Conservation (phyloP, 140 eudicot genomes). For the Stevia rebaudiana region DNA sequence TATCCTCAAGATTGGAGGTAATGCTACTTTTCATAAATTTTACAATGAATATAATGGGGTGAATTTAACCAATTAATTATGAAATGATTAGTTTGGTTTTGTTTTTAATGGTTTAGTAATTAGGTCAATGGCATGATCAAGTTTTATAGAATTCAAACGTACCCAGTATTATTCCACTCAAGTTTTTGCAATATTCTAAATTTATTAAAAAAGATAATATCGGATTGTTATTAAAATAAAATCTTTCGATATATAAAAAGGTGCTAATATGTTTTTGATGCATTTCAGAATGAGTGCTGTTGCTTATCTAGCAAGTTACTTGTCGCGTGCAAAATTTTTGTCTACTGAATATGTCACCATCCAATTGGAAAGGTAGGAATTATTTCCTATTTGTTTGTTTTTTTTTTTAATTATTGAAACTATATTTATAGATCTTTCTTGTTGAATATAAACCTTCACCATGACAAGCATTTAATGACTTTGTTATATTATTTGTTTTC, state of each 20-base stretch:
- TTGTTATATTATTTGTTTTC: background rate
- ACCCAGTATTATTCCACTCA: no score
- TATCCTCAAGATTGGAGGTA: conserved; percentile 68
- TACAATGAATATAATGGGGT: background rate
- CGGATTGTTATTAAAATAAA: no score
- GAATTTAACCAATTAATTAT: background rate
- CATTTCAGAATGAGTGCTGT: conserved; percentile 88
- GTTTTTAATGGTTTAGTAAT: no score
- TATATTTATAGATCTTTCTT: background rate
- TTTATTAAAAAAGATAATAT: no score
- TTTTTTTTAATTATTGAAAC: background rate
- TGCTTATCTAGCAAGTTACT: conserved; percentile 83
- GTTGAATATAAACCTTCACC: background rate
- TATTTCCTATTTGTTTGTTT: no score
- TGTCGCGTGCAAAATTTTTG: conserved; percentile 84
- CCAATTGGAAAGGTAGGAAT: conserved; percentile 49
- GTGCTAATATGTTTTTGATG: conserved; percentile 21
- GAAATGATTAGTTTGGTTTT: background rate
- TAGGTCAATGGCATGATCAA: no score
- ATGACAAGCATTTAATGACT: background rate
- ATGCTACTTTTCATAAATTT: conserved; percentile 9
- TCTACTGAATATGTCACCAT: conserved; percentile 37
- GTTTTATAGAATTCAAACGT: no score
- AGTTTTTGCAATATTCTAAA: no score
- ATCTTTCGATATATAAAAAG: no score